Conservation (phyloP, 2,329 filamentous ascomycete genomes). For the Lachnellula willkommii region DNA sequence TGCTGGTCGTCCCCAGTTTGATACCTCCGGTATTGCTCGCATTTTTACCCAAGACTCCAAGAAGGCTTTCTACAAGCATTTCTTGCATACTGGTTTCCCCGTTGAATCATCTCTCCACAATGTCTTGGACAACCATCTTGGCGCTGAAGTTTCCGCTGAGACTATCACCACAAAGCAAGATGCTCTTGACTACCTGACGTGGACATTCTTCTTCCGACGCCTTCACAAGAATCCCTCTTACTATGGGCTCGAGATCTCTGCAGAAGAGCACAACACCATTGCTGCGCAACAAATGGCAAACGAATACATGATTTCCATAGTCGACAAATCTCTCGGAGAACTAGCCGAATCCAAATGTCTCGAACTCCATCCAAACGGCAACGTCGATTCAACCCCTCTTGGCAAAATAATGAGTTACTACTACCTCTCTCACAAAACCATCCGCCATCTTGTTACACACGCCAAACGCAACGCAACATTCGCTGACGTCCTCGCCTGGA, state of each 20-base stretch:
- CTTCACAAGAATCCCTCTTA: constrained; percentile 98
- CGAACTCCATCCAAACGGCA: constrained; percentile 74
- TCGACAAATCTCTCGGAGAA: constrained; percentile 78
- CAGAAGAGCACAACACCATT: constrained; percentile 85
- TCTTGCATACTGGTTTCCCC: constrained; percentile 94
- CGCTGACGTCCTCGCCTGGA: constrained; percentile 80
- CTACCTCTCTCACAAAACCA: constrained; percentile 92
- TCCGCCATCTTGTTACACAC: constrained; percentile 74
- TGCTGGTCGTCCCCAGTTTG: constrained; percentile 93
- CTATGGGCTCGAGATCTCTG: constrained; percentile 89
- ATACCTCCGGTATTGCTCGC: constrained; percentile 88
- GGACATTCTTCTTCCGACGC: constrained; percentile 98
- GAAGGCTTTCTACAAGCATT: constrained; percentile 99
- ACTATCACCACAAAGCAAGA: constrained; percentile 95
- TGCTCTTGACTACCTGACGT: constrained; percentile 93
- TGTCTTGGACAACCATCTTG: constrained; percentile 92
- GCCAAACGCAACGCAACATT: constrained; percentile 73
- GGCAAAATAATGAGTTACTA: constrained; percentile 99
- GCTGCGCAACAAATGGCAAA: constrained; percentile 83
- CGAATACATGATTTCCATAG: constrained; percentile 89
- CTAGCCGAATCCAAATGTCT: constrained; percentile 82
- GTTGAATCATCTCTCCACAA: constrained; percentile 96
- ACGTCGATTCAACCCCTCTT: constrained; percentile 82
- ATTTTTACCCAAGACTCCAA: constrained; percentile 98
- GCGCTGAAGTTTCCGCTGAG: constrained; percentile 88